phyloP scores from a whole-genome alignment of 2,329 filamentous ascomycete species.

The Diplodia corticola region DNA sequence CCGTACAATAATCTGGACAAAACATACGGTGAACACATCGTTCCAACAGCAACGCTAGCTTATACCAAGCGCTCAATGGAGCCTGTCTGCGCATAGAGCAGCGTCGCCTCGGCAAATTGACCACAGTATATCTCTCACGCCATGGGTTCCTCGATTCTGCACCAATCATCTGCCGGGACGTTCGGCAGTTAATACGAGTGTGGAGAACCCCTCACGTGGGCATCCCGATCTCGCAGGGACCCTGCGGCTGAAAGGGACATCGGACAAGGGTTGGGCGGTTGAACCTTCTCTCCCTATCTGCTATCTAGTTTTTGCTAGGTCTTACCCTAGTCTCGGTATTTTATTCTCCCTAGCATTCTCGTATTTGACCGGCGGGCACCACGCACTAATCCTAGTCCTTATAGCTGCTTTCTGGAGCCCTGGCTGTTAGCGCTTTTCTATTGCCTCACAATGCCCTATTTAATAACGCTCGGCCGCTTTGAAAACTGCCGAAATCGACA shows the following conservation, averaged over 20 bases:
- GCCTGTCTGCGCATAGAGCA: too few species aligned
- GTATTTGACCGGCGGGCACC: not conserved
- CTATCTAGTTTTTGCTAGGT: not conserved
- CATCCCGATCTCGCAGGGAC: slow-evolving; percentile 9
- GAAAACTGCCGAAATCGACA: not conserved
- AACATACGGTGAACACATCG: not conserved
- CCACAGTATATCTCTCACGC: not conserved
- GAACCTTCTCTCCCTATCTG: not conserved
- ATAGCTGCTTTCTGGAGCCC: not conserved
- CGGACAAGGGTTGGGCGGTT: not conserved
- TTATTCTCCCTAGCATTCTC: not conserved
- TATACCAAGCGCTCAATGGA: too few species aligned
- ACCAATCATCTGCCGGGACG: slow-evolving; percentile 2
- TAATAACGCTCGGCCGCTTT: not conserved
- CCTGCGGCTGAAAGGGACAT: not conserved
- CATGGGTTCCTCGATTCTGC: not conserved
- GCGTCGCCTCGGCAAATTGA: not conserved
- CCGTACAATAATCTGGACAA: too few species aligned
- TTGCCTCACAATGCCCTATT: not conserved
- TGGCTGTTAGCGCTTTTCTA: not conserved
- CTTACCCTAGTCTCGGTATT: not conserved
- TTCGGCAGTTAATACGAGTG: not conserved
- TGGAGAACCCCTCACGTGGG: slow-evolving; percentile 8
- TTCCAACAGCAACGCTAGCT: not conserved
- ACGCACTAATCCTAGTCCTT: not conserved